These are phyloP conservation scores for Coemansia sp. DNA, from an alignment of 192 early-diverging fungal species.

Conservation along the genomic window DNA sequence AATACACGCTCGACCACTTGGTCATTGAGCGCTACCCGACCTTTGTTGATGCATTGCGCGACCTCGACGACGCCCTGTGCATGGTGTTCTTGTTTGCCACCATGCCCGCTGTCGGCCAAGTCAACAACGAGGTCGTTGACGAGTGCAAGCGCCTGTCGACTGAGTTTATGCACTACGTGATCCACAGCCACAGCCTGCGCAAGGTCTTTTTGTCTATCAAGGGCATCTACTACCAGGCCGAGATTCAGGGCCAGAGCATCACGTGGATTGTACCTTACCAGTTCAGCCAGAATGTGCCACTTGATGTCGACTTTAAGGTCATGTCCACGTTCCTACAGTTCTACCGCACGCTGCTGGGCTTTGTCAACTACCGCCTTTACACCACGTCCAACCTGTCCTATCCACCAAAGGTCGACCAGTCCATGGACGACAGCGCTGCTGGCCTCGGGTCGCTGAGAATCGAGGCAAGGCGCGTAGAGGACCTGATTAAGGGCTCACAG, in stretches of 20 bases:
- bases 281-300: constrained; percentile 84
- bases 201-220: constrained; percentile 97
- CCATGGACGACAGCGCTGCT: constrained; percentile 42
- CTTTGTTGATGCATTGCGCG: constrained; percentile 88
- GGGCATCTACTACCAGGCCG: constrained; percentile 99
- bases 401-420: constrained; percentile 76
- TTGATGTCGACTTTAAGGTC: constrained; percentile 93
- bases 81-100: constrained; percentile 93
- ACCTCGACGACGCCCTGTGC: constrained; percentile 96
- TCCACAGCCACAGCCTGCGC: constrained; percentile 72
- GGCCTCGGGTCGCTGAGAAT: constrained; percentile 44
- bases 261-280: constrained; percentile 97
- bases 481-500: constrained; percentile 34
- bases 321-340: constrained; percentile 98
- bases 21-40: constrained; percentile 95
- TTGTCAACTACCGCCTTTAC: constrained; percentile 94
- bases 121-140: constrained; percentile 60
- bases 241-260: constrained; percentile 88
- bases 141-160: constrained; percentile 79
- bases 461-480: constrained; percentile 37
- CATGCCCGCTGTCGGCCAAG: constrained; percentile 69
- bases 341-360: constrained; percentile 86
- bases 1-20: constrained; percentile 88
- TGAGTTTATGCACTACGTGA: constrained; percentile 93
- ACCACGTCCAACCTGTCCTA: constrained; percentile 84